Evolutionary conservation across 1,284 basidiomycete genomes (phyloP).

Genomic region (Pseudozyma thailandica): DNA sequence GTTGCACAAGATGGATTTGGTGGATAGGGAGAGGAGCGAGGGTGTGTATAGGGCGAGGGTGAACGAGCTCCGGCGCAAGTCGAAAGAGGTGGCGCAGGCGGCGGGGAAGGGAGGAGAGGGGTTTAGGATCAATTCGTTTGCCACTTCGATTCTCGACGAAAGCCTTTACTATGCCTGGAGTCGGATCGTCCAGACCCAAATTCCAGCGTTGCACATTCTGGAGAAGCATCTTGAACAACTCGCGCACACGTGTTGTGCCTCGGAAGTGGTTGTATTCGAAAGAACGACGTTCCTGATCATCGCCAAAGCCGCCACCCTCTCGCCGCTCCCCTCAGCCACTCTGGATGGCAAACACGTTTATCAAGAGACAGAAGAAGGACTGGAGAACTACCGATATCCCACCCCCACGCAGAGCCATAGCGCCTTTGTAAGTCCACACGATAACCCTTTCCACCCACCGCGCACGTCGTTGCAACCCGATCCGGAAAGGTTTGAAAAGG

Average conservation of each 20-base stretch:
- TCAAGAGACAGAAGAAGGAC: conserved; percentile 33
- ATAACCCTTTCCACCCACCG: background rate
- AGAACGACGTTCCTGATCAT: conserved; percentile 97
- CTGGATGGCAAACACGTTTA: conserved; percentile 8
- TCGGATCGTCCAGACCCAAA: conserved; percentile 92
- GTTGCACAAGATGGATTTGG: conserved; percentile 93
- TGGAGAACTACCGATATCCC: conserved; percentile 49
- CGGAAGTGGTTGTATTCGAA: conserved; percentile 95
- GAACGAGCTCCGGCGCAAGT: conserved; percentile 58
- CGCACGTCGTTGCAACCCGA: conserved; percentile 70
- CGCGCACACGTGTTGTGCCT: conserved; percentile 84
- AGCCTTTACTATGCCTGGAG: conserved; percentile 99
- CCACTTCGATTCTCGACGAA: conserved; percentile 98
- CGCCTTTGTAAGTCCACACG: too few relatives aligned
- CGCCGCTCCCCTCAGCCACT: background rate
- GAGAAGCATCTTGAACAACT: conserved; percentile 86
- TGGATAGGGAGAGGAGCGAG: conserved; percentile 73
- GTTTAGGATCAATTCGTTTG: conserved; percentile 73
- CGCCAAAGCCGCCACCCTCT: conserved; percentile 64
- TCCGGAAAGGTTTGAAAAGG: conserved; percentile 89
- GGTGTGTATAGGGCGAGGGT: conserved; percentile 74
- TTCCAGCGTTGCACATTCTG: conserved; percentile 90
- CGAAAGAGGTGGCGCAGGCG: conserved; percentile 45
- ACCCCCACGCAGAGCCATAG: too few relatives aligned
- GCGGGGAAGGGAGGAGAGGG: conserved; percentile 66